These are phyloP conservation scores for Populus trichocarpa DNA, from an alignment of 441 rosid species.

Conservation along the genomic window DNA sequence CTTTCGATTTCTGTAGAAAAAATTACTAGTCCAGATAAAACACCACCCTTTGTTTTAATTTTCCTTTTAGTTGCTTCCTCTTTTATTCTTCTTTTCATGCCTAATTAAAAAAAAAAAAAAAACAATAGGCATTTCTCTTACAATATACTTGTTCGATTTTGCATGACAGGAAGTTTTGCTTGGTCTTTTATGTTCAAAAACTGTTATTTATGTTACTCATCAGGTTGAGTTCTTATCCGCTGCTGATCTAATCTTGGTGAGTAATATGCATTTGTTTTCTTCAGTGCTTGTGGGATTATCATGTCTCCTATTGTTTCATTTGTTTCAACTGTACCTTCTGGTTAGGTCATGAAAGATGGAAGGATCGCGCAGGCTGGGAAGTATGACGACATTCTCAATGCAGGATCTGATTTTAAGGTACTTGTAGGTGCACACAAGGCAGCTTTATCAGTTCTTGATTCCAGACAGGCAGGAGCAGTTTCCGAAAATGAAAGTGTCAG, in stretches of 20 bases:
- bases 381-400: slow-evolving; percentile 62
- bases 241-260: slow-evolving; percentile 67
- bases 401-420: slow-evolving; percentile 78
- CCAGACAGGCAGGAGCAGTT: slow-evolving; percentile 28
- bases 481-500: slow-evolving; percentile 2
- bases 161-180: slow-evolving; percentile 52
- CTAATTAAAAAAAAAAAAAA: background rate
- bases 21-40: background rate
- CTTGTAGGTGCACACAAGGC: slow-evolving; percentile 80
- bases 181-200: slow-evolving; percentile 21
- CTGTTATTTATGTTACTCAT: slow-evolving; percentile 64
- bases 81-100: background rate
- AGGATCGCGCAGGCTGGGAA: slow-evolving; percentile 40
- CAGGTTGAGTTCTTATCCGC: slow-evolving; percentile 62
- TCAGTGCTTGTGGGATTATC: background rate
- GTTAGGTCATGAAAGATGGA: no score
- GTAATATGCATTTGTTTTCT: slow-evolving; percentile 10
- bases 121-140: no score
- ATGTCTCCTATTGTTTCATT: slow-evolving; percentile 4
- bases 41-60: background rate
- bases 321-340: background rate
- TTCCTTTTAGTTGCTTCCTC: background rate
- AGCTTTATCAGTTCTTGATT: slow-evolving; percentile 55
- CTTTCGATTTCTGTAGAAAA: background rate
- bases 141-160: background rate